These are phyloP conservation scores for Edaphochlamys debaryana DNA, from an alignment of 139 green algal species.

Conservation along the genomic window DNA sequence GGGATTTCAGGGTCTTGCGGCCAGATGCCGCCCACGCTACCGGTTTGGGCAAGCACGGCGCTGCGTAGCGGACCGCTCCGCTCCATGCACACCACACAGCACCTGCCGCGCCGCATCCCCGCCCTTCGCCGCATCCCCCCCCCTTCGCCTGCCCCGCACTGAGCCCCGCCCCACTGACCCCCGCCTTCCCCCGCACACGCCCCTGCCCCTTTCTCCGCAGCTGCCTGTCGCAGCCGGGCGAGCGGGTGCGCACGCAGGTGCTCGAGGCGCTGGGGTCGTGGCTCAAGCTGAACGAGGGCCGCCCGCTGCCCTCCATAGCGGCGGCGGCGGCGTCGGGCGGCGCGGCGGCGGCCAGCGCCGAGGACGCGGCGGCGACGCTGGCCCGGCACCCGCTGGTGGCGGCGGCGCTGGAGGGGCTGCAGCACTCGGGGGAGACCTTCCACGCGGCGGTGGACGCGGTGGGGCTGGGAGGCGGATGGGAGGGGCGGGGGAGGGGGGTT, in stretches of 20 bases:
- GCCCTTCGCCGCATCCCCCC: too few species aligned
- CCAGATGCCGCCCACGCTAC: too few species aligned
- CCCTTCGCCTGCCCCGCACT: too few species aligned
- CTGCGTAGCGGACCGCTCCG: too few species aligned
- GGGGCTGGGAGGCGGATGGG: constrained; percentile 9
- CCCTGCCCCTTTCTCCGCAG: constrained; percentile 14
- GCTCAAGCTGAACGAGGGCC: constrained; percentile 73
- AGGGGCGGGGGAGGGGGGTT: too few species aligned
- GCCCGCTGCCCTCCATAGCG: constrained; percentile 16
- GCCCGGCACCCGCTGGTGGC: constrained; percentile 61
- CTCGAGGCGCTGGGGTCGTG: constrained; percentile 86
- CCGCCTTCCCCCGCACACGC: too few species aligned
- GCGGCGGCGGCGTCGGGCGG: constrained; percentile 28
- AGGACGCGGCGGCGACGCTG: constrained; percentile 28
- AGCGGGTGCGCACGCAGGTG: constrained; percentile 53
- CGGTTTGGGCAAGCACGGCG: too few species aligned
- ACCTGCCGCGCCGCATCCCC: too few species aligned
- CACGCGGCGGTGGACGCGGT: constrained; percentile 83
- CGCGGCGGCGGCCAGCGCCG: neutral
- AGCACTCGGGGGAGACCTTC: constrained; percentile 69
- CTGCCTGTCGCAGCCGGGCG: constrained; percentile 49
- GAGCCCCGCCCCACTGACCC: too few species aligned
- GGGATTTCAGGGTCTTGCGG: neutral
- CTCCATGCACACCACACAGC: too few species aligned
- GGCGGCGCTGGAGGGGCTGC: constrained; percentile 75